These are phyloP conservation scores for Herpotrichia juniperi DNA, from an alignment of 2,329 filamentous ascomycete species.

Conservation along the genomic window DNA sequence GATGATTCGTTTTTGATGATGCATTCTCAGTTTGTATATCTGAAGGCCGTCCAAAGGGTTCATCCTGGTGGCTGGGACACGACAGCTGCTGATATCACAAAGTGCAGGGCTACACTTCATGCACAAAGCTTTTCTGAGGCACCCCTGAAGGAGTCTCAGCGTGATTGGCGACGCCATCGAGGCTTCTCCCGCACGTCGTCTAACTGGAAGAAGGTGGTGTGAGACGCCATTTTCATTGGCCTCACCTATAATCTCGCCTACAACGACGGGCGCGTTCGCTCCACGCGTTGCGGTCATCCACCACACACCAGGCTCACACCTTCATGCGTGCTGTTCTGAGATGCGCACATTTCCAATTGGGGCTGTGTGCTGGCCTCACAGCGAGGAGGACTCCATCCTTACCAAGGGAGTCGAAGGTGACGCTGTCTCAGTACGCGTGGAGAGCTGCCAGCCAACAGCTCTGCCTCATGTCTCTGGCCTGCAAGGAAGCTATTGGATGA, in stretches of 20 bases:
- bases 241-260: constrained; percentile 4
- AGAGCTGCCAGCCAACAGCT: background rate
- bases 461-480: constrained; percentile 24
- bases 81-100: background rate
- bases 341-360: background rate
- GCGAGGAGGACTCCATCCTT: background rate
- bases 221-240: constrained; percentile 4
- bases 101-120: constrained; percentile 2
- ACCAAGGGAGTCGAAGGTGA: background rate
- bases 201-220: background rate
- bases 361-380: background rate
- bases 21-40: background rate
- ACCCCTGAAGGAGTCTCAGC: constrained; percentile 1
- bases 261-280: background rate
- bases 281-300: constrained; percentile 15
- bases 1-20: background rate
- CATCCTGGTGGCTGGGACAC: constrained; percentile 2
- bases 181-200: background rate
- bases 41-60: background rate
- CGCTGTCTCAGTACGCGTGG: constrained; percentile 1
- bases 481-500: constrained; percentile 17
- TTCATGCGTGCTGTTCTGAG: constrained; percentile 15
- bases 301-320: constrained; percentile 15
- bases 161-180: constrained; percentile 2
- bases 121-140: background rate